phyloP scores from a whole-genome alignment of 192 early-diverging fungal genomes.

The Backusella circina region DNA sequence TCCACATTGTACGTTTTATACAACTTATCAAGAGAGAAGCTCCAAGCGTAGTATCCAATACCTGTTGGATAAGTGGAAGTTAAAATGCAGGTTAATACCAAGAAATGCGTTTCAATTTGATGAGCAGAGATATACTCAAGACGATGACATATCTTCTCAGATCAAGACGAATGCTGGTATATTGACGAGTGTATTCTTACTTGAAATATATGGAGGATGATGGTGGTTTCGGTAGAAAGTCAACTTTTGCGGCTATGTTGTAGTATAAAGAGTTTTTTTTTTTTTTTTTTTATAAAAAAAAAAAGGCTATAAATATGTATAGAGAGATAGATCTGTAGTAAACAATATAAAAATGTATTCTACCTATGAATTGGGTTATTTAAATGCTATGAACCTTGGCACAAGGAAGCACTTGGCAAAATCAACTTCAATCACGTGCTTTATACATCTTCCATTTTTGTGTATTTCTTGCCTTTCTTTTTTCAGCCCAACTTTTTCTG shows the following conservation, averaged over 20 bases:
- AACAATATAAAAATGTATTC: too few relatives aligned
- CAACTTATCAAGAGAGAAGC: slow-evolving; percentile 70
- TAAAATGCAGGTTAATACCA: slow-evolving; percentile 38
- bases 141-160: background rate
- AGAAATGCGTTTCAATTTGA: slow-evolving; percentile 37
- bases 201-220: slow-evolving; percentile 21
- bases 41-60: slow-evolving; percentile 61
- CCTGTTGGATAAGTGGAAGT: slow-evolving; percentile 56
- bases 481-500: background rate
- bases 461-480: background rate
- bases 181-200: slow-evolving; percentile 28
- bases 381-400: too few relatives aligned
- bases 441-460: background rate
- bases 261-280: too few relatives aligned
- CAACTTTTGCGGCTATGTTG: too few relatives aligned
- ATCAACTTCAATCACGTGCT: background rate
- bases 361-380: too few relatives aligned
- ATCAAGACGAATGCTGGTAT: slow-evolving; percentile 10
- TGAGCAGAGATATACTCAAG: slow-evolving; percentile 25
- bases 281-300: too few relatives aligned
- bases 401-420: too few relatives aligned
- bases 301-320: too few relatives aligned
- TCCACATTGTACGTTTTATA: slow-evolving; percentile 54
- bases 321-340: too few relatives aligned
- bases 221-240: too few relatives aligned